Evolutionary conservation across 1,284 basidiomycete species (phyloP).

Genomic region (Cryptococcus maquisensis): DNA sequence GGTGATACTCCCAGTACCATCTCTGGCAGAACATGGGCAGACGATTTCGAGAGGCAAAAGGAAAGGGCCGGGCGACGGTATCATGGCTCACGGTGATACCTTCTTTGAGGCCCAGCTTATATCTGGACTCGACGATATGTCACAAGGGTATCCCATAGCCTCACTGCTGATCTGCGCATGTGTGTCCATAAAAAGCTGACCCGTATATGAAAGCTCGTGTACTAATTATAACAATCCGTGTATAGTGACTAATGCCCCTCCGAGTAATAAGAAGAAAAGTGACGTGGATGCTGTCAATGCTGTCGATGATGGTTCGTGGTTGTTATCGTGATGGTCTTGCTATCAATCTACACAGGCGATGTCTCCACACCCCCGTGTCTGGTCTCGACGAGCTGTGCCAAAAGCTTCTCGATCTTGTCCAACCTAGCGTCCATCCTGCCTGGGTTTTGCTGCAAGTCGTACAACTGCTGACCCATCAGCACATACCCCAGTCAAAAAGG

Average conservation of each 20-base stretch:
- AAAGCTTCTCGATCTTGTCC: constrained; percentile 24
- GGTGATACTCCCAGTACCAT: constrained; percentile 31
- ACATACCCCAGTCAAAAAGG: background rate
- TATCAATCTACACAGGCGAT: background rate
- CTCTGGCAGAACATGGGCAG: constrained; percentile 23
- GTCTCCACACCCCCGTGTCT: background rate
- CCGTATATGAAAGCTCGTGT: too few relatives aligned
- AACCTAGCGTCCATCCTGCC: constrained; percentile 20
- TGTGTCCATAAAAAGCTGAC: too few relatives aligned
- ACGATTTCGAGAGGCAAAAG: constrained; percentile 40
- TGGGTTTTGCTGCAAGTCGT: constrained; percentile 23
- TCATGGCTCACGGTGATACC: constrained; percentile 6
- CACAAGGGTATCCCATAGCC: background rate
- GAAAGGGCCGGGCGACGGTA: constrained; percentile 36
- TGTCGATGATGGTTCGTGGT: background rate
- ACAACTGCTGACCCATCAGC: constrained; percentile 15
- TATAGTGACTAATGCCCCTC: too few relatives aligned
- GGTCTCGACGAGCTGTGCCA: constrained; percentile 20
- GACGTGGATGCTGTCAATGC: background rate
- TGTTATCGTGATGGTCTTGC: background rate
- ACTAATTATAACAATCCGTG: too few relatives aligned
- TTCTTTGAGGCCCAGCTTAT: background rate
- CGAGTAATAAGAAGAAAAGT: background rate
- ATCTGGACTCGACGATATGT: too few relatives aligned
- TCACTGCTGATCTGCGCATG: too few relatives aligned